Evolutionary conservation across 2,329 filamentous ascomycete genomes (phyloP).

Genomic region (Cytospora piceae): DNA sequence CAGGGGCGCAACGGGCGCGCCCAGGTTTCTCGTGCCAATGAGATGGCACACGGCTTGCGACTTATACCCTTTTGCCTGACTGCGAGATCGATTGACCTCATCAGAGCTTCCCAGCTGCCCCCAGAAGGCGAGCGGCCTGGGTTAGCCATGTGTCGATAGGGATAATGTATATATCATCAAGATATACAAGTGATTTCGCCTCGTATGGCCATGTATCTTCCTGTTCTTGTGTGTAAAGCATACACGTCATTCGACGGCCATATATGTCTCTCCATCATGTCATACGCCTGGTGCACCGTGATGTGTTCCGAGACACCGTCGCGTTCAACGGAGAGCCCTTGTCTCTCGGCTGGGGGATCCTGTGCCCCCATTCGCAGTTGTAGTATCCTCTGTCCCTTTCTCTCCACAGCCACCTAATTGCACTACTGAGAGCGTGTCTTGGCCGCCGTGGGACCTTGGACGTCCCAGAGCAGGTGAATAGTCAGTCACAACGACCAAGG

Average conservation of each 20-base stretch:
- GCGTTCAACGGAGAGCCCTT: neutral
- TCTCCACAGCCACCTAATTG: neutral
- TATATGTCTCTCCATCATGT: neutral
- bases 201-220: neutral
- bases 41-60: neutral
- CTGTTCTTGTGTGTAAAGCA: neutral
- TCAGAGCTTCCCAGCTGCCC: neutral
- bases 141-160: neutral
- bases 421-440: neutral
- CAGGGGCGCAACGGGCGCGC: slow-evolving; percentile 1
- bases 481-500: neutral
- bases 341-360: neutral
- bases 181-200: neutral
- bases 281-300: neutral
- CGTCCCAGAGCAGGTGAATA: neutral
- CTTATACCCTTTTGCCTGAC: neutral
- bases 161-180: neutral
- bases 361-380: neutral
- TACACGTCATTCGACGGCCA: neutral
- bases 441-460: neutral
- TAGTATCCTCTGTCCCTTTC: neutral
- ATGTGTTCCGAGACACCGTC: neutral
- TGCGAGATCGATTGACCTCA: neutral
- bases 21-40: neutral
- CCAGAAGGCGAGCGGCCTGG: neutral